Percentiles rank a stretch among this genome's conserved stretches.
phyloP scores from a whole-genome alignment of 176 grass and related monocot genomes.

The Pharus latifolius region DNA sequence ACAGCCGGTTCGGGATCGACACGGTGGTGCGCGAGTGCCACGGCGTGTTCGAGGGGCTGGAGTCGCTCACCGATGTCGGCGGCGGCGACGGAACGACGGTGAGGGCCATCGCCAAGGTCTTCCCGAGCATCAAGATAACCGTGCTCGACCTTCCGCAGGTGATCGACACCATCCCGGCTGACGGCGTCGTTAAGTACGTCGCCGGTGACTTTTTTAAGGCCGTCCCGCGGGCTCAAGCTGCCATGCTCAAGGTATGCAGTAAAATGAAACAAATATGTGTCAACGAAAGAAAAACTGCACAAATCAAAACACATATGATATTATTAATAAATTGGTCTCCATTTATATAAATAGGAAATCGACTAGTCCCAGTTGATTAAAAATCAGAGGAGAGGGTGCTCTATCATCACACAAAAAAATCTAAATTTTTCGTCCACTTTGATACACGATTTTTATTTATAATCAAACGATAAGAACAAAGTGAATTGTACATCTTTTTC shows the following conservation, averaged over 20 bases:
- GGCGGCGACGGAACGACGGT: slow-evolving; percentile 21
- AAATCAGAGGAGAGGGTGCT: no score
- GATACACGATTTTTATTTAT: no score
- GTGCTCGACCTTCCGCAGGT: slow-evolving; percentile 40
- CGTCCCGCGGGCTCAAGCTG: slow-evolving; percentile 36
- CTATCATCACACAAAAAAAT: no score
- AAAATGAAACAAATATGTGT: no score
- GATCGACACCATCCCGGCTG: background rate
- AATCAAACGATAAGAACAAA: no score
- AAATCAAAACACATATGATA: background rate
- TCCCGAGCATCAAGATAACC: slow-evolving; percentile 17
- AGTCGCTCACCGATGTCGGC: slow-evolving; percentile 25
- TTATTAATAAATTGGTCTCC: background rate
- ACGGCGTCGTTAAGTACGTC: slow-evolving; percentile 5
- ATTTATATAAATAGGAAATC: no score
- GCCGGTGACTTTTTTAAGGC: slow-evolving; percentile 33
- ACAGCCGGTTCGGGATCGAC: background rate
- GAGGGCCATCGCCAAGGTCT: slow-evolving; percentile 14
- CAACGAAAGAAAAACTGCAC: background rate
- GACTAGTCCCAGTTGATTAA: no score
- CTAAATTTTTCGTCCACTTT: no score
- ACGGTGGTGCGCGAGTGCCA: background rate
- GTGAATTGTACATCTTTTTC: no score
- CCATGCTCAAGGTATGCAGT: slow-evolving; percentile 23
- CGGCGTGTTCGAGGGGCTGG: slow-evolving; percentile 8